Percentiles rank a stretch among this genome's conserved stretches.
Conservation (phyloP, 2,329 filamentous ascomycete species). For the Penicillium sp. region DNA sequence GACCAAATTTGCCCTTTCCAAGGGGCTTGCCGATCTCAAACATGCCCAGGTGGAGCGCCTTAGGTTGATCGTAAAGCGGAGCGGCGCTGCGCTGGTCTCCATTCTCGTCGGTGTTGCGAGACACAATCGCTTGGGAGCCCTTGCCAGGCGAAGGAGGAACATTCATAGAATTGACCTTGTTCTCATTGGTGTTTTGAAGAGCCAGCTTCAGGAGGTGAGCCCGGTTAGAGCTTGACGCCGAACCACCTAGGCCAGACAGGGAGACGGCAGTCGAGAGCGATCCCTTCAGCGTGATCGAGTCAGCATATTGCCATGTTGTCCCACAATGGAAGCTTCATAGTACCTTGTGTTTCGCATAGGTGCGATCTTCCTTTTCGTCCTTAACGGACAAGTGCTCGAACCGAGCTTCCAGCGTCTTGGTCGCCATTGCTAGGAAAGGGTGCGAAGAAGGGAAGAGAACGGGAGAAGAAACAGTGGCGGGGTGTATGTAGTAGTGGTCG, state of each 20-base stretch:
- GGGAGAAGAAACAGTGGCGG: neutral
- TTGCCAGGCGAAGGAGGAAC: slow-evolving; percentile 63
- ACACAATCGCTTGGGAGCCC: slow-evolving; percentile 51
- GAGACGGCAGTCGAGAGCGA: slow-evolving; percentile 51
- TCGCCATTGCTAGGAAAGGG: slow-evolving; percentile 60
- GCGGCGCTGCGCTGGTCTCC: slow-evolving; percentile 38
- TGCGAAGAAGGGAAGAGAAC: slow-evolving; percentile 3
- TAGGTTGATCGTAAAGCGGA: slow-evolving; percentile 59
- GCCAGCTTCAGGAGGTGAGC: slow-evolving; percentile 85
- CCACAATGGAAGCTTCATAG: slow-evolving; percentile 6
- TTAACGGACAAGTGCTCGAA: slow-evolving; percentile 88
- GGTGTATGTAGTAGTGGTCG: neutral
- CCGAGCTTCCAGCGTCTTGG: slow-evolving; percentile 77
- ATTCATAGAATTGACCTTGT: slow-evolving; percentile 57
- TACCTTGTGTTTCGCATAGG: slow-evolving; percentile 78
- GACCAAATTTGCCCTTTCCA: slow-evolving; percentile 84
- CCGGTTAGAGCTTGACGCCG: slow-evolving; percentile 58
- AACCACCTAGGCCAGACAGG: slow-evolving; percentile 50
- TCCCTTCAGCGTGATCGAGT: slow-evolving; percentile 38
- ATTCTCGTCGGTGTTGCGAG: slow-evolving; percentile 52
- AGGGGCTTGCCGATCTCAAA: slow-evolving; percentile 88
- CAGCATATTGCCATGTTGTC: slow-evolving; percentile 15
- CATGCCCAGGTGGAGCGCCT: slow-evolving; percentile 83
- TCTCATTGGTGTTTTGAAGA: slow-evolving; percentile 74
- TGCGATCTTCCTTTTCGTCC: slow-evolving; percentile 75